Conservation (phyloP, 441 rosid genomes). For the Eugenia klotzschiana region DNA sequence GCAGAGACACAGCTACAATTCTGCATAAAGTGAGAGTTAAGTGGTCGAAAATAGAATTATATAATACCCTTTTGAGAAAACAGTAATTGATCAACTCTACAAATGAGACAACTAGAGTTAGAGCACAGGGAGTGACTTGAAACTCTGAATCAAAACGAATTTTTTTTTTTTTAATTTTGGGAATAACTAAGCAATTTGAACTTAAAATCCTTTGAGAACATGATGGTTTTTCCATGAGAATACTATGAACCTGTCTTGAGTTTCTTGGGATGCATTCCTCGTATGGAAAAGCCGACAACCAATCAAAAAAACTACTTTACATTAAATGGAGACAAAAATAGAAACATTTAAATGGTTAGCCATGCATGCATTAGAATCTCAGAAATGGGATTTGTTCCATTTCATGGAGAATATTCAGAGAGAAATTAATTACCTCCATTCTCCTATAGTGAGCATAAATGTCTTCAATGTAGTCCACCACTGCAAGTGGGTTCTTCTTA, state of each 20-base stretch:
- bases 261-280: background rate
- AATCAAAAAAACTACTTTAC: background rate
- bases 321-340: background rate
- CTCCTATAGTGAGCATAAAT: slow-evolving; percentile 7
- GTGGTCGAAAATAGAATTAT: background rate
- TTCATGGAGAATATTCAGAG: background rate
- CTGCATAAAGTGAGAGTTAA: background rate
- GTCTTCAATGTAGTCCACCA: slow-evolving; percentile 11
- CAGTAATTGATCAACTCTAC: background rate
- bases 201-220: background rate
- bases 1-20: slow-evolving; percentile 5
- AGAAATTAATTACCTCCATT: slow-evolving; percentile 1
- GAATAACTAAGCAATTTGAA: background rate
- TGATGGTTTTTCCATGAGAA: background rate
- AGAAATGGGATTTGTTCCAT: background rate
- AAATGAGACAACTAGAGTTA: background rate
- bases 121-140: background rate
- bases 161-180: background rate
- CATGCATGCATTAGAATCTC: background rate
- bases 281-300: background rate
- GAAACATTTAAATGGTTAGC: background rate
- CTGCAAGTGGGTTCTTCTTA: slow-evolving; percentile 11
- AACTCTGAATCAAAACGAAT: background rate
- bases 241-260: background rate
- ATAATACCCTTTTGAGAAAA: background rate